Evolutionary conservation across 2,329 filamentous ascomycete species (phyloP).

Genomic region (Hysterium pulicare): DNA sequence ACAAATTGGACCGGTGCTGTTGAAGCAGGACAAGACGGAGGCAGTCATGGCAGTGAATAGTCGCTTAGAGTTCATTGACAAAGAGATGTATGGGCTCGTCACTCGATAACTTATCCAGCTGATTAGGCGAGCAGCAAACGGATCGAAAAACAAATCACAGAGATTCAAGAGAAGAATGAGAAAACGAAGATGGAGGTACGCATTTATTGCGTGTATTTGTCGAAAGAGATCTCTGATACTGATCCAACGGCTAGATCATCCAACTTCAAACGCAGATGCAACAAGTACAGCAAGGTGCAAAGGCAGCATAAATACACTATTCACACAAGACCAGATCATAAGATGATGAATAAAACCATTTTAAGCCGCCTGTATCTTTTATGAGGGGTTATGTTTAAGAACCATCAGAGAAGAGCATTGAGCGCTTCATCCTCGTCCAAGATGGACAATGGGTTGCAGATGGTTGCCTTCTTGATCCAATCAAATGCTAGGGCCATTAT

Average conservation of each 20-base stretch:
- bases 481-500: no score
- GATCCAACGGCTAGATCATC: constrained; percentile 21
- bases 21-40: constrained; percentile 92
- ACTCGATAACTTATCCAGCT: background rate
- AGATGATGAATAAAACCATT: no score
- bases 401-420: no score
- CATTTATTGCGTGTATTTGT: background rate
- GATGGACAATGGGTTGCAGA: no score
- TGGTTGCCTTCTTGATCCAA: no score
- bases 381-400: no score
- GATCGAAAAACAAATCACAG: constrained; percentile 63
- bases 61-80: constrained; percentile 84
- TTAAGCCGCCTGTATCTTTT: no score
- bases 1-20: constrained; percentile 81
- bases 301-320: background rate
- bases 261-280: constrained; percentile 28
- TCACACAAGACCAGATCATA: no score
- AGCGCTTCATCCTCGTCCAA: no score
- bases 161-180: constrained; percentile 62
- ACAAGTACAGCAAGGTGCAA: constrained; percentile 21
- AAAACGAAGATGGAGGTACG: constrained; percentile 62
- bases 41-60: constrained; percentile 88
- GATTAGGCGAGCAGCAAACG: constrained; percentile 51
- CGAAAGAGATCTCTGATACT: constrained; percentile 1
- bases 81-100: constrained; percentile 73